Base-by-base conservation (phyloP, 2,329 filamentous ascomycete species). In the Pestalotiopsis sp. region DNA sequence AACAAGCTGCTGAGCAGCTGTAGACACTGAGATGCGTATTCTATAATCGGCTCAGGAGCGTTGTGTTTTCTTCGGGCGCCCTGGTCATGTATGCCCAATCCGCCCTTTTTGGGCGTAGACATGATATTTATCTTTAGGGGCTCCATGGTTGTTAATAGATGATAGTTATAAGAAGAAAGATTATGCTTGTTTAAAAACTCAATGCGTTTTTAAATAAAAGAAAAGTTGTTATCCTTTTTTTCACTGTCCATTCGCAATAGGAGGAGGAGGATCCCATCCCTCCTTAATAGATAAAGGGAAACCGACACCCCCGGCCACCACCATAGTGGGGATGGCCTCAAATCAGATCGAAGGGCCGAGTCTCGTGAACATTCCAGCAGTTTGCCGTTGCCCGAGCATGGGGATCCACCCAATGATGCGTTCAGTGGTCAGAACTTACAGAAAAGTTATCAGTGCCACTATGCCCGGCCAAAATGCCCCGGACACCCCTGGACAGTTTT, bases 41-140 rank as follows among this genome's bases (percentile, higher is more conserved):
- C 74, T 52, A 84, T 68, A 38, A 77, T 73, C n/a, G 81, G 80
- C 17, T 72, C 72, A 27, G 83, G 73, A 41, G 76, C 73, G 40
- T 76, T 67, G 79, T 72, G 62, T 81, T 66, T 52, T 77, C 31
- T 36, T 36, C 6, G 73, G 20, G 78, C 78, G 68, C 75, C 76
- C 69, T 77, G 77, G 61, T 75, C 72, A 61, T 75, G 70, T 45
- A 75, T 72, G 31, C 75, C 74, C 9, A 71, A 70, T 3, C 79
- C 77, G 72, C 80, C 78, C 75, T 78, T 78, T 60, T 72, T 78
- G 62, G 81, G 79, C 70, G 80, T 76, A 58, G 81, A 78, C 67
- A 83, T 77, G 72, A 83, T 75, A 65, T 75, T 76, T 69, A 80
- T 75, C 69, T 80, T 79, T 71, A 71, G 63, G 23, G 76, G 65